Percentiles rank a stretch among this genome's conserved stretches.
Conservation (phyloP, 2,329 filamentous ascomycete genomes). For the Fusarium devonianum region DNA sequence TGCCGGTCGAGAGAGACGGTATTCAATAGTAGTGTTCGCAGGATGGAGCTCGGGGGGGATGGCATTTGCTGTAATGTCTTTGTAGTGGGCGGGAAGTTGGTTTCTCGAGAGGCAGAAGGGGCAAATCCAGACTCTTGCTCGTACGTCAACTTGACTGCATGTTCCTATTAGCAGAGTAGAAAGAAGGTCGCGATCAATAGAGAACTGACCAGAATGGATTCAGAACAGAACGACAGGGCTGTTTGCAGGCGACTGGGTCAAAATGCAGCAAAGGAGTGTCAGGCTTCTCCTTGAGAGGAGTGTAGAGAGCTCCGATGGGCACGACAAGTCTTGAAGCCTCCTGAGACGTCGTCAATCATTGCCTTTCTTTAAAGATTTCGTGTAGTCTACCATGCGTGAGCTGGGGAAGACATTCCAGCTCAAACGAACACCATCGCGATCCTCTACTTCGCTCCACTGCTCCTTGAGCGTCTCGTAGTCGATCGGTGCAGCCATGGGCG, state of each 20-base stretch:
- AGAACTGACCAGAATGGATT: constrained; percentile 89
- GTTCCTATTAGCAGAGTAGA: constrained; percentile 35
- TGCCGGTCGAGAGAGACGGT: constrained; percentile 80
- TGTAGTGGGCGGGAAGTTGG: constrained; percentile 83
- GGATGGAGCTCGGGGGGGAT: constrained; percentile 86
- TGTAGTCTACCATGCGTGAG: constrained; percentile 84
- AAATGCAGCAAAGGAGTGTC: constrained; percentile 91
- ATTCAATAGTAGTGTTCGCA: constrained; percentile 88
- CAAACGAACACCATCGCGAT: constrained; percentile 91
- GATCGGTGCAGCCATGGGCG: constrained; percentile 58
- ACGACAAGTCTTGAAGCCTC: constrained; percentile 95
- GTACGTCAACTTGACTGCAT: constrained; percentile 79
- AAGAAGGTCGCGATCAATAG: too few species aligned
- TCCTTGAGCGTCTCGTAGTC: constrained; percentile 94
- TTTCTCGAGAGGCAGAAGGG: constrained; percentile 88
- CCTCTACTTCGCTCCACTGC: constrained; percentile 95
- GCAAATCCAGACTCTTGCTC: constrained; percentile 86
- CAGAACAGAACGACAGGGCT: constrained; percentile 91
- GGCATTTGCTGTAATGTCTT: constrained; percentile 83
- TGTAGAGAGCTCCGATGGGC: constrained; percentile 95
- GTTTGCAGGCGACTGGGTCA: constrained; percentile 96
- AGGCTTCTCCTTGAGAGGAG: constrained; percentile 91
- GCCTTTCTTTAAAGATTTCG: background rate
- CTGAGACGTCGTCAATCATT: constrained; percentile 52
- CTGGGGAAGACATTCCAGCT: constrained; percentile 99